Percentiles rank a stretch among this genome's conserved stretches.
phyloP scores from a whole-genome alignment of 306 rosid species.

The Rubus idaeus region DNA sequence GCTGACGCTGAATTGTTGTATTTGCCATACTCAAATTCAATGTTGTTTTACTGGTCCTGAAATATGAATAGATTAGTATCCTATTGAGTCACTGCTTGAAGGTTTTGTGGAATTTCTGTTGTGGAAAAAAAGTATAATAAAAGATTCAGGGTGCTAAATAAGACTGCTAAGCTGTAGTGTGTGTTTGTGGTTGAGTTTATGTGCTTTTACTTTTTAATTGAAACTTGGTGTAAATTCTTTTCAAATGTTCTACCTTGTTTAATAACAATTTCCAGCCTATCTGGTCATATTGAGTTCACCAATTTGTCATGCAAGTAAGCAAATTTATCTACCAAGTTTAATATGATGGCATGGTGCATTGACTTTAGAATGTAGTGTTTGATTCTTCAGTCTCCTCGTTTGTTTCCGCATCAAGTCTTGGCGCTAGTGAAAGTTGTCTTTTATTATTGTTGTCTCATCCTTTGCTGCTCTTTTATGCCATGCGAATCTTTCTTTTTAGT shows the following conservation, averaged over 20 bases:
- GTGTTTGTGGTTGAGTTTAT: not conserved
- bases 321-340: not conserved
- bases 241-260: not conserved
- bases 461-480: slow-evolving; percentile 15
- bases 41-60: not conserved
- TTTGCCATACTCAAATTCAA: not conserved
- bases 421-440: not conserved
- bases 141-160: not conserved
- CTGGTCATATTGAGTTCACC: not conserved
- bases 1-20: not conserved
- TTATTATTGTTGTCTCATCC: not conserved
- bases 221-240: not conserved
- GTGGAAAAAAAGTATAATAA: not conserved
- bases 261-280: not conserved
- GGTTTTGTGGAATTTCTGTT: not conserved
- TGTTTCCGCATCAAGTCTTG: not conserved
- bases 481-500: slow-evolving; percentile 9
- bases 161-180: not conserved
- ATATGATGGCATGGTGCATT: not conserved
- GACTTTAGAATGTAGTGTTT: not conserved
- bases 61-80: not conserved
- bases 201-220: not conserved
- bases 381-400: not conserved
- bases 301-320: not conserved
- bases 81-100: not conserved